Evolutionary conservation across 768 basidiomycete genomes (phyloP), one percentile per base, ranked within the genome.

Genomic region (Russula earlei): DNA sequence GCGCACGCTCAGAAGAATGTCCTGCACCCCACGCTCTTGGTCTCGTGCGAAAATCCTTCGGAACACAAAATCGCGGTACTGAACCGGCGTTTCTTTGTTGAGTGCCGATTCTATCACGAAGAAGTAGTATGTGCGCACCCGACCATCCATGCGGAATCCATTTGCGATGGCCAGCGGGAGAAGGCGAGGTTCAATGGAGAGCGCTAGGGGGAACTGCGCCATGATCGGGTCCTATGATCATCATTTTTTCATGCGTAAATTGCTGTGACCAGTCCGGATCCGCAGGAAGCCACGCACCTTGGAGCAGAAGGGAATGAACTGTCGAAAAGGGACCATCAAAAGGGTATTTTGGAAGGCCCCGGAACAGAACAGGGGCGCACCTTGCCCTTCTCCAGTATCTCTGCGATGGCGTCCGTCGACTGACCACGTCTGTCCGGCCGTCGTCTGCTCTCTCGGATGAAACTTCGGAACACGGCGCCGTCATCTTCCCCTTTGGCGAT

Each of bases 51-150:
- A 89, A 80, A 89, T 88, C 67, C 87, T 87, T 45, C 87, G 83
- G 66, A 90, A 88, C n/a, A 90, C 82, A 63, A 88, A 90, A 65
- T 89, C 82, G 44, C 86, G 85, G 67, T 89, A 87, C 85, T 89
- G 58, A 27, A 36, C 31, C 27, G 58, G 33, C 27, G 49, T 42
- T 25, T 5, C 22, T 20, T 19, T 11, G 40, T 42, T 52, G 25
- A 48, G 22, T 24, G 11, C 10, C 5, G 7, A 29, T 17, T 4
- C 4, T 0, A 29, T 37, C n/a, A 44, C n/a, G 17, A n/a, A 31
- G 11, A 37, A 48, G 33, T 45, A 53, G 36, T 31, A 49, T 46
- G 27, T 40, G 60, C 67, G 54, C 68, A 83, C 86, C 75, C 87
- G 87, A 67, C 77, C 77, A 64, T 90, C 86, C 85, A 90, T 85